phyloP scores from a whole-genome alignment of 2,329 filamentous ascomycete genomes.

The Phaeoacremonium minimum region DNA sequence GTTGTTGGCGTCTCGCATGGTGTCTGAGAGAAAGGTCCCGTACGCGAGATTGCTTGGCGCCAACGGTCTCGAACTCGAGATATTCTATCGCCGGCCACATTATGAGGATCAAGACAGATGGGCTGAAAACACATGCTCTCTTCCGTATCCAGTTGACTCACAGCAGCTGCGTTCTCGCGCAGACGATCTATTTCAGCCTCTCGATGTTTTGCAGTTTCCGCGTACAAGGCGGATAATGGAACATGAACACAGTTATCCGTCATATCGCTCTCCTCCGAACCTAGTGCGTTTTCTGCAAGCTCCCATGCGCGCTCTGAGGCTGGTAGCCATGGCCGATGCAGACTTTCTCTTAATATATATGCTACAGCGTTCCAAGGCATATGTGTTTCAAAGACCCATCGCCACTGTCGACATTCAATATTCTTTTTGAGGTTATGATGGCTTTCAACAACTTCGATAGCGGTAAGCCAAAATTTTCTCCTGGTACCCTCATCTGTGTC shows the following conservation, averaged over 20 bases:
- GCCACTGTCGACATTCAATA: not conserved
- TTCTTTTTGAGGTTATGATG: not conserved
- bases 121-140: not conserved
- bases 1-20: too few species aligned
- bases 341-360: not conserved
- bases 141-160: not conserved
- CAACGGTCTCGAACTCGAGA: constrained; percentile 29
- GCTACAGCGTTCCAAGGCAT: not conserved
- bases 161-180: not conserved
- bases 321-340: not conserved
- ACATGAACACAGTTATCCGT: not conserved
- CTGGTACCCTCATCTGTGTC: not conserved
- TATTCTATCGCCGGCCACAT: not conserved
- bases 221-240: not conserved
- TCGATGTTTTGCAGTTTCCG: not conserved
- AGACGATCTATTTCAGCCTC: not conserved
- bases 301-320: not conserved
- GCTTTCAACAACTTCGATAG: not conserved
- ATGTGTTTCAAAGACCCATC: not conserved
- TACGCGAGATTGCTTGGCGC: too few species aligned
- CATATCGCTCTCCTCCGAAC: not conserved
- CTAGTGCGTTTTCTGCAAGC: not conserved
- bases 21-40: too few species aligned
- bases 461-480: not conserved
- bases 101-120: not conserved